Conservation (phyloP, 2,329 filamentous ascomycete genomes). For the Sarocladiaceae sp. region DNA sequence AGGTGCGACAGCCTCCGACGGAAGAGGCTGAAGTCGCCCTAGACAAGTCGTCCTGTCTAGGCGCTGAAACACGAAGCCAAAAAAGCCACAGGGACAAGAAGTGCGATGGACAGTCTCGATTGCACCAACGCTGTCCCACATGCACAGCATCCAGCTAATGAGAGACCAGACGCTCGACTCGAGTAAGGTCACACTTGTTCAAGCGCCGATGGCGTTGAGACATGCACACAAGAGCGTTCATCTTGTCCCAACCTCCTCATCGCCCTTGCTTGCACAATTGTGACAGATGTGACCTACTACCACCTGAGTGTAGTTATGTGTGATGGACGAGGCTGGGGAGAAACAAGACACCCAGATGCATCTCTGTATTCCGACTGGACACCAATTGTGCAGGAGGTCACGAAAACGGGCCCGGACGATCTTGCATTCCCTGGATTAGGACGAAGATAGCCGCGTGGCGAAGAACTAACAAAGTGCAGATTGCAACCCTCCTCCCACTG, state of each 20-base stretch:
- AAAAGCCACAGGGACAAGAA: not conserved
- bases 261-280: not conserved
- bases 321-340: not conserved
- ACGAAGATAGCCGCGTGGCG: conserved; percentile 4
- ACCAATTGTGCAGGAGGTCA: not conserved
- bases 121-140: not conserved
- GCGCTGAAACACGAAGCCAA: not conserved
- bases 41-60: not conserved
- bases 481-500: not conserved
- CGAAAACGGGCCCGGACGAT: conserved; percentile 2
- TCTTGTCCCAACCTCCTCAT: not conserved
- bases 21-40: conserved; percentile 2
- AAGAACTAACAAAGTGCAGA: not conserved
- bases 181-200: conserved; percentile 4
- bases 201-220: conserved; percentile 8
- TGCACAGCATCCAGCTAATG: not conserved
- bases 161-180: not conserved
- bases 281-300: too few relatives aligned
- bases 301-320: too few relatives aligned
- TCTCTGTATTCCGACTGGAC: not conserved
- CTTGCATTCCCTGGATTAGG: not conserved
- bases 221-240: not conserved
- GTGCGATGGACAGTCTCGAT: not conserved
- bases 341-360: not conserved
- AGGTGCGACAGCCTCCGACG: not conserved